Evolutionary conservation across 306 rosid genomes (phyloP), one percentile per base, ranked within the genome.

Genomic region (Senna tora): DNA sequence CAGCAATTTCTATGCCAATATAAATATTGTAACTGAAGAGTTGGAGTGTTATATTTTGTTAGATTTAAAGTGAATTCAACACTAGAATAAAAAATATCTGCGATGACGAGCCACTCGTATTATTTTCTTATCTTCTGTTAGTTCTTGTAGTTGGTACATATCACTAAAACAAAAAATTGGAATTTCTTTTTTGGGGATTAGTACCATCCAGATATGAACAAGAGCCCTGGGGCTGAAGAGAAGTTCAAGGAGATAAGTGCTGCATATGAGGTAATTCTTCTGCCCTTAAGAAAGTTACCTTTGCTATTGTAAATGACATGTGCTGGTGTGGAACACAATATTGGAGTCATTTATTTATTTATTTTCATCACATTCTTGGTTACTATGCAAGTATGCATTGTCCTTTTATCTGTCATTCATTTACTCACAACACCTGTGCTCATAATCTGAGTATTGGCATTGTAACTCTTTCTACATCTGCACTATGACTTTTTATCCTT

Each of bases 191-290:
- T 66, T 14, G 49, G 30, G 74, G 46, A 75, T 76, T 82, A 94
- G 99, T 88, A 91, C 77, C 99, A 94, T 88, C 99, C 97, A 30
- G 97, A 93, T 78, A 76, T 90, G 87, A 90, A 82, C 77, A 91
- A 82, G 85, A 82, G 65, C 55, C 86, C 91, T 17, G 96, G 95
- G 72, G 86, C 96, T 17, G 98, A 94, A 75, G 98, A 94, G 71
- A 94, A 82, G 80, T 94, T 94, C 87, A 91, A 94, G 77, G 95
- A 91, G 85, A 94, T 94, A 65, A 88, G 97, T 81, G 92, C 95
- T 79, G 99, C 97, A 21, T 94, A 94, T 43, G 97, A 94, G 99
- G 97, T 94, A 78, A 77, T 79, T 76, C 74, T 81, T 53, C 67
- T 67, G 78, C 7, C 62, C 30, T 42, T 32, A 34, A 25, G 25